Percentiles rank a stretch among this genome's conserved stretches.
Evolutionary conservation across 2,329 filamentous ascomycete species (phyloP).

Genomic region (Diaporthe amygdali): DNA sequence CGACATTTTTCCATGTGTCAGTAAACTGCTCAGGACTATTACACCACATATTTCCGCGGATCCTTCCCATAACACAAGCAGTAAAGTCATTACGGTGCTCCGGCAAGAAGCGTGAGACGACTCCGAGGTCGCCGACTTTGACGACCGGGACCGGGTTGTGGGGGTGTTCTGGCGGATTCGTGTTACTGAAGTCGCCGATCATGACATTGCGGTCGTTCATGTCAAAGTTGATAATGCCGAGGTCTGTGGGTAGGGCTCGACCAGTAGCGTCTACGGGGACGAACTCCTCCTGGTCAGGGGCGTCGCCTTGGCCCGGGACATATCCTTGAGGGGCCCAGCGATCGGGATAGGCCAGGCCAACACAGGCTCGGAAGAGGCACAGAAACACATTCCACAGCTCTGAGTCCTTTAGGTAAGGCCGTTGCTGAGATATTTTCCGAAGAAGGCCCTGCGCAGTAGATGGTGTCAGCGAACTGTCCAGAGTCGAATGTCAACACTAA

Average conservation of each 20-base stretch:
- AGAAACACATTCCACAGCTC: conserved; percentile 6
- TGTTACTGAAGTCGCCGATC: neutral
- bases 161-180: neutral
- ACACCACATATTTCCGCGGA: neutral
- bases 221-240: conserved; percentile 4
- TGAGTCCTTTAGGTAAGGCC: neutral
- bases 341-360: neutral
- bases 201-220: conserved; percentile 18
- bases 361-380: conserved; percentile 15
- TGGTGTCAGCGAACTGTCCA: neutral
- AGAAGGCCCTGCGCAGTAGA: neutral
- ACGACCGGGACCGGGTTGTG: neutral
- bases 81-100: neutral
- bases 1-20: neutral
- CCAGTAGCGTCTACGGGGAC: neutral
- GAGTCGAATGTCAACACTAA: neutral
- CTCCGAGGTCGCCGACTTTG: conserved; percentile 9
- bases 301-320: too few relatives aligned
- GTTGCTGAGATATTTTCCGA: neutral
- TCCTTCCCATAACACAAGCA: neutral
- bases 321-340: neutral
- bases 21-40: conserved; percentile 15
- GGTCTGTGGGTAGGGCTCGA: neutral
- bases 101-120: neutral
- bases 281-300: conserved; percentile 1